phyloP scores from a whole-genome alignment of 1,284 basidiomycete genomes.

The Boletus semigastroideus region DNA sequence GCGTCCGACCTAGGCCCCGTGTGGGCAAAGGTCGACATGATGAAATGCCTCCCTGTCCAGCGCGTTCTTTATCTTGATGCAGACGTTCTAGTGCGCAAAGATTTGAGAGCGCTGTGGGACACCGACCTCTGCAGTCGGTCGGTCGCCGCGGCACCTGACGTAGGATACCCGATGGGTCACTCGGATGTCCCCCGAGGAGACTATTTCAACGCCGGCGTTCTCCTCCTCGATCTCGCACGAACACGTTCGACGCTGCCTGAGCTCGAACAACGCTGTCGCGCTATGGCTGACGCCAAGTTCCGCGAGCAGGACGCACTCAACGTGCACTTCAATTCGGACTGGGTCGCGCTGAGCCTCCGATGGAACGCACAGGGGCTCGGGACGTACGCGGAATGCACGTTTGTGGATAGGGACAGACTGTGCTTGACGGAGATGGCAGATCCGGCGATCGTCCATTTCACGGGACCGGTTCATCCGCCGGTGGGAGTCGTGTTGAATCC shows the following conservation, averaged over 20 bases:
- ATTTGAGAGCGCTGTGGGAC: conserved; percentile 45
- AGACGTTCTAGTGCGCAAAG: conserved; percentile 48
- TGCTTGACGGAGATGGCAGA: conserved; percentile 38
- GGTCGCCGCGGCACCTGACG: conserved; percentile 47
- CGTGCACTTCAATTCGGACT: conserved; percentile 42
- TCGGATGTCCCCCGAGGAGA: conserved; percentile 27
- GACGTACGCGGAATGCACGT: conserved; percentile 45
- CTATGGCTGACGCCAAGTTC: conserved; percentile 34
- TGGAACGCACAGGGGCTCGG: conserved; percentile 62
- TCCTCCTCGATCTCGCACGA: conserved; percentile 49
- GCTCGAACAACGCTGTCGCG: conserved; percentile 29
- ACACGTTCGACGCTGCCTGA: conserved; percentile 30
- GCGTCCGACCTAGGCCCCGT: conserved; percentile 31
- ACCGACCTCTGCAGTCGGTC: conserved; percentile 41
- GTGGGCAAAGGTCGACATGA: conserved; percentile 55
- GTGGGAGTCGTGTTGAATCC: conserved; percentile 49
- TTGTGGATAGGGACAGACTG: conserved; percentile 37
- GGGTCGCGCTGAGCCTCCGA: conserved; percentile 40
- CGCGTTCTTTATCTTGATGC: conserved; percentile 54
- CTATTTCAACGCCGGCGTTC: conserved; percentile 59
- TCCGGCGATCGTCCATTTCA: conserved; percentile 56
- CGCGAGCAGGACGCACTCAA: conserved; percentile 56
- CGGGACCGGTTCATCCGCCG: conserved; percentile 50
- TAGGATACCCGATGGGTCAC: conserved; percentile 53
- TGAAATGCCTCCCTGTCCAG: conserved; percentile 47